These are phyloP conservation scores for Phaffomyces thermotolerans DNA, from an alignment of 805 yeast genomes.

Conservation along the genomic window DNA sequence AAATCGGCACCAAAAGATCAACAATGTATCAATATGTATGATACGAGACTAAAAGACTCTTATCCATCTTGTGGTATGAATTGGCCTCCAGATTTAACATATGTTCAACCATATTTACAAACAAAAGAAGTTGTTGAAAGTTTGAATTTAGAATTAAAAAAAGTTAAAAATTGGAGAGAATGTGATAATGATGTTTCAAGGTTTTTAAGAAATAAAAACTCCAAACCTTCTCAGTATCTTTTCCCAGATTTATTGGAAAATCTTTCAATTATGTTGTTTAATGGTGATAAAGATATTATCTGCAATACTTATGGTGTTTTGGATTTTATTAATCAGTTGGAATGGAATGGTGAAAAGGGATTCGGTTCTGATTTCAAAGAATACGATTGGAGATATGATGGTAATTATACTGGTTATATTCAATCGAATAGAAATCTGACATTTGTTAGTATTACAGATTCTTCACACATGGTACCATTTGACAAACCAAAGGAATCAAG, in stretches of 20 bases:
- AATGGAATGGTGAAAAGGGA: constrained; percentile 52
- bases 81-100: constrained; percentile 72
- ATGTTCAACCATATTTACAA: constrained; percentile 48
- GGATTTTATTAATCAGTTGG: constrained; percentile 50
- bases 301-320: constrained; percentile 81
- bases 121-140: constrained; percentile 39
- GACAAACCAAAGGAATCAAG: constrained; percentile 67
- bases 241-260: constrained; percentile 58
- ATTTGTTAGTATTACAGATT: constrained; percentile 60
- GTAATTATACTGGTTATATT: constrained; percentile 34
- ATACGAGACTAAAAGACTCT: constrained; percentile 58
- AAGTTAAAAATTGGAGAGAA: constrained; percentile 59
- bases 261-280: constrained; percentile 62
- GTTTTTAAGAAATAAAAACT: constrained; percentile 41
- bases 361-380: constrained; percentile 21
- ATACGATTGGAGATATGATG: constrained; percentile 42
- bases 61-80: constrained; percentile 86
- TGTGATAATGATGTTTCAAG: constrained; percentile 58
- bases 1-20: constrained; percentile 29
- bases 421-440: constrained; percentile 67
- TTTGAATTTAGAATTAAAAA: constrained; percentile 40
- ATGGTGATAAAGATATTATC: constrained; percentile 83
- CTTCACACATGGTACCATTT: constrained; percentile 93
- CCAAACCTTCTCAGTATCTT: constrained; percentile 55
- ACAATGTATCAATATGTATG: constrained; percentile 79